Base-by-base conservation (phyloP, 1,284 basidiomycete genomes). In the Kwoniella shivajii region DNA sequence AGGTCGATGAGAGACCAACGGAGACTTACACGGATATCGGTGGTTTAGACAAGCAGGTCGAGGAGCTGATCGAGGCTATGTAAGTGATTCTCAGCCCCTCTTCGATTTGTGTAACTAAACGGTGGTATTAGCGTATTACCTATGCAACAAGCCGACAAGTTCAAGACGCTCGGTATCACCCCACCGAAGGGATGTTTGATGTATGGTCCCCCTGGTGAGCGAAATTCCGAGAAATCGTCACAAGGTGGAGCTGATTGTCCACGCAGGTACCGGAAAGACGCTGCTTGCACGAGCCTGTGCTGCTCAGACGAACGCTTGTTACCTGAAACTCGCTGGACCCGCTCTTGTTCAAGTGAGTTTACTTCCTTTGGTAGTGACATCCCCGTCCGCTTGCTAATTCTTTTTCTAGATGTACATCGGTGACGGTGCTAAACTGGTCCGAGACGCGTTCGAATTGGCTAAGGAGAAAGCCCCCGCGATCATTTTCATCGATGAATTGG, bases 401-500 rank as follows among this genome's bases (percentile, higher is more conserved):
- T 33, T 45, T 24, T 27, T 39, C 10, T 64, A 82, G 78, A 90
- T 90, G 88, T 90, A 88, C 77, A 89, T 90, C 66, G 88, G 88
- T 75, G 88, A 89, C 73, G 88, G 96, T 36, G 94, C 95, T 53
- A 98, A 98, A 79, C 87, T 98, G 42, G 96, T 99, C 20, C 88
- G 96, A 59, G 95, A 99, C 70, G 83, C 97, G 31, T 99, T 99
- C 83, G 87, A 93, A 62, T 88, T 97, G 16, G 95, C 96, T n/a
- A 94, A 97, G 78, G 92, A 98, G 74, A 93, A 98, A 74, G 91
- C 94, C 4, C 95, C 95, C 4, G 94, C 93, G 16, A 99, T 99
- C 68, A 92, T 99, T 51, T 99, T 99, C 78, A 98, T 99, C 75
- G 95, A 99, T 76, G 95, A 99, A 78, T 88, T 99, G 61, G 95